Evolutionary conservation across 202 grass and related monocot species (phyloP), one percentile per base, ranked within the genome.

Genomic region (Eragrostis tef): DNA sequence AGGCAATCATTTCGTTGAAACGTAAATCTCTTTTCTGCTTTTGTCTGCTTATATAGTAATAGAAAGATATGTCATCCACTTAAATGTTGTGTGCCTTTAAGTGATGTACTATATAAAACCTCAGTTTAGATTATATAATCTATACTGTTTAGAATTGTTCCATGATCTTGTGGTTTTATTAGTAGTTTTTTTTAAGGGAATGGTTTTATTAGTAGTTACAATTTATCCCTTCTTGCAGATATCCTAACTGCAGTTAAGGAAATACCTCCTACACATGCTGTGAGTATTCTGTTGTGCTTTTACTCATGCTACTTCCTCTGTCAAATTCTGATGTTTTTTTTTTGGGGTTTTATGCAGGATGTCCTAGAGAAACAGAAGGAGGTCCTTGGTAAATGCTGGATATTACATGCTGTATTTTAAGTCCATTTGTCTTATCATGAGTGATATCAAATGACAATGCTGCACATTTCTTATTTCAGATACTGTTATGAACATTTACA

Each of bases 1-100:
- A 98, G 85, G 90, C 96, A 59, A 58, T 98, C 57, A 98, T 95
- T 88, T 88, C 96, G 83, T 93, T 95, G 73, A 95, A 98, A 91
- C 70, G 96, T 95, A 90, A 90, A 91, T 51, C 54, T 89, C 67
- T 34, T 82, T 11, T 20, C 60, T 64, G 44, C 60, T 63, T 53
- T 47, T 47, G 12, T n/a, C n/a, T n/a, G n/a, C n/a, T n/a, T 50
- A 16, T 56, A 67, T 84, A 69, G 39, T 17, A 36, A 39, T 47
- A 13, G 62, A 85, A 79, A 22, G 13, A 53, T n/a, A 13, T 52
- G 44, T 80, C 57, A 79, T 86, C 24, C 26, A 66, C 8, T 46
- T 25, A 50, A 41, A 9, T 21, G 52, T 66, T 53, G 1, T 64
- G 1, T 34, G 9, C 58, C 3, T 71, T 64, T 49, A 9, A 78